A percentile compares a stretch with the other conserved stretches of the same genome.
Conservation (phyloP, 148 eudicot species). For the Amaranthus hypochondriacus region DNA sequence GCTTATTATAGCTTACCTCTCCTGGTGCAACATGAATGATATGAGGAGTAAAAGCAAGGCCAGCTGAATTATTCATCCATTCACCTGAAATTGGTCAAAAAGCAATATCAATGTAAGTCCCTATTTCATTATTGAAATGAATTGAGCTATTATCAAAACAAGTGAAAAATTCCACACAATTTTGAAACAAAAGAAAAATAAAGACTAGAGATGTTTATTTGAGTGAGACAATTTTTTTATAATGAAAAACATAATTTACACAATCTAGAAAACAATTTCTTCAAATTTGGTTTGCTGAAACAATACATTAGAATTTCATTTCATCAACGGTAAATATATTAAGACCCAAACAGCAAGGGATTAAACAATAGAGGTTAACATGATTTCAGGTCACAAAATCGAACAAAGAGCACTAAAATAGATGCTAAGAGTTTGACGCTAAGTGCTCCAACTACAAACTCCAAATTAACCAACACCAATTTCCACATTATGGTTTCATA, state of each 20-base stretch:
- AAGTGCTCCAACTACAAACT: not conserved
- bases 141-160: not conserved
- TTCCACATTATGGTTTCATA: too few species aligned
- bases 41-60: slow-evolving; percentile 47
- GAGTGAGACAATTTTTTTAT: too few species aligned
- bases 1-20: slow-evolving; percentile 31
- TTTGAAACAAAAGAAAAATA: not conserved
- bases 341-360: not conserved
- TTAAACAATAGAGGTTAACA: not conserved
- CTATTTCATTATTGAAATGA: not conserved
- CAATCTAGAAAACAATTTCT: not conserved
- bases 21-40: slow-evolving; percentile 42
- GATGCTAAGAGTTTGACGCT: not conserved
- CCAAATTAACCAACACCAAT: too few species aligned
- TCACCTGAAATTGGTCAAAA: slow-evolving; percentile 19
- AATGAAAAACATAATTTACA: not conserved
- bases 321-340: too few species aligned
- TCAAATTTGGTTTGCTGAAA: not conserved
- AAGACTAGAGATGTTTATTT: not conserved
- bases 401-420: not conserved
- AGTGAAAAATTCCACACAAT: not conserved
- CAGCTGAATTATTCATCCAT: slow-evolving; percentile 51
- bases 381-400: not conserved
- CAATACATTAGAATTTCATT: not conserved
- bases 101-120: not conserved